Evolutionary conservation across 108 stramenopile species (phyloP), one percentile per base, ranked within the genome.

Genomic region (Skeletonema potamos): DNA sequence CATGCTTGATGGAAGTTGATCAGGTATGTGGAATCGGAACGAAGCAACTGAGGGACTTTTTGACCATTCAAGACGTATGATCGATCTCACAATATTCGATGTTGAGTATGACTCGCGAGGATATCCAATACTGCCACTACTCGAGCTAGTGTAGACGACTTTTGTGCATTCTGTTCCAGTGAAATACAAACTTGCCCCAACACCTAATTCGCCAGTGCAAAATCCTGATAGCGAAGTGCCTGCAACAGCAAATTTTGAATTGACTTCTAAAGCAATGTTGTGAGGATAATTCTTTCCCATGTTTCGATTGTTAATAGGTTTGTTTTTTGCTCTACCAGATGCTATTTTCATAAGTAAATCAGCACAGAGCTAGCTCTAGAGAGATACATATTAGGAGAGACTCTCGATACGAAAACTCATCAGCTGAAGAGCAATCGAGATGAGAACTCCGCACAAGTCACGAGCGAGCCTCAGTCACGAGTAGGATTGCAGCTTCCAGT

Each of bases 1-100:
- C 8, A 68, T 8, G 20, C 54, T 56, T 9, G 66, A 68, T 3
- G 66, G 66, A 13, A 68, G 54, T 13, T 27, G 66, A 56, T 68
- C 54, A 5, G 66, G 66, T 56, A 68, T 56, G 13, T 36, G 66
- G 17, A 68, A 68, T 56, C 33, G 18, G 26, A 68, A 68, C 4
- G 39, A 41, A 3, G 39, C 39, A 41, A 41, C 39, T n/a, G 39
- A 41, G 4, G 39, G n/a, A 4, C 2, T 10, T n/a, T 15, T 15
- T n/a, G 39, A 41, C 0, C 13, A 15, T 2, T 41, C 39, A n/a
- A 41, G 39, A 0, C 39, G 15, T 41, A 41, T 41, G 15, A 41
- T n/a, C 2, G 39, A 41, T 41, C 39, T 41, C 15, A 41, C 39
- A 41, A 41, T 41, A n/a, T n/a, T 41, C 39, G 15, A 13, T n/a